phyloP scores from a whole-genome alignment of 1,284 basidiomycete genomes.

The Naganishia albida region DNA sequence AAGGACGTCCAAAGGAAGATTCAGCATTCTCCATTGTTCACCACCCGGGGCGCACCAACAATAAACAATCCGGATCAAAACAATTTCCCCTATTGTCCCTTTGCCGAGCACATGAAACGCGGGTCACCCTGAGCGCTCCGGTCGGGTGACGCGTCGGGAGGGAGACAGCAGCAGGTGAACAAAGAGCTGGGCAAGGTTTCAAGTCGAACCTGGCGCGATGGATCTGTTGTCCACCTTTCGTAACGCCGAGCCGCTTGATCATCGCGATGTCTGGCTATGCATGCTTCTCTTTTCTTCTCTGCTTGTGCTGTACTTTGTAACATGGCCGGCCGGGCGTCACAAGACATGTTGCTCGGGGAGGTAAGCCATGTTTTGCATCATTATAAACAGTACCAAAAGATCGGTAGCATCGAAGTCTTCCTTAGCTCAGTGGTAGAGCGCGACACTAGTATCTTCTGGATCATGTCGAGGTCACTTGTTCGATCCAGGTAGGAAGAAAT shows the following conservation, averaged over 20 bases:
- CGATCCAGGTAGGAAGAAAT: background rate
- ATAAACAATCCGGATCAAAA: conserved; percentile 22
- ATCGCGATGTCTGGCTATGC: no score
- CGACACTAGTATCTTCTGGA: conserved; percentile 2
- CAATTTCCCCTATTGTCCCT: conserved; percentile 4
- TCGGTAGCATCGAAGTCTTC: background rate
- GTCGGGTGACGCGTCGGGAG: background rate
- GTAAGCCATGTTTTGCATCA: no score
- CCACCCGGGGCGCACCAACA: conserved; percentile 1
- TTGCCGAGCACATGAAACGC: conserved; percentile 21
- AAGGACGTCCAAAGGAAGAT: background rate
- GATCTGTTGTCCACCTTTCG: background rate
- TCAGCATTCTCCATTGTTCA: conserved; percentile 11
- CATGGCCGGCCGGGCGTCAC: no score
- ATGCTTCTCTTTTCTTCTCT: no score
- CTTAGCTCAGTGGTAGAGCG: conserved; percentile 11
- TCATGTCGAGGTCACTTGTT: background rate
- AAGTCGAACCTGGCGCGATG: background rate
- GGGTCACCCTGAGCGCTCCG: background rate
- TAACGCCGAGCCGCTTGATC: no score
- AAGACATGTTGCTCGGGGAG: no score
- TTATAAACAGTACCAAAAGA: no score
- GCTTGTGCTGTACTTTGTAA: no score
- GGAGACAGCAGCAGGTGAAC: background rate
- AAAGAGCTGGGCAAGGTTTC: no score